Evolutionary conservation across 169 alveolate genomes (phyloP).

Genomic region (Perkinsus olseni): DNA sequence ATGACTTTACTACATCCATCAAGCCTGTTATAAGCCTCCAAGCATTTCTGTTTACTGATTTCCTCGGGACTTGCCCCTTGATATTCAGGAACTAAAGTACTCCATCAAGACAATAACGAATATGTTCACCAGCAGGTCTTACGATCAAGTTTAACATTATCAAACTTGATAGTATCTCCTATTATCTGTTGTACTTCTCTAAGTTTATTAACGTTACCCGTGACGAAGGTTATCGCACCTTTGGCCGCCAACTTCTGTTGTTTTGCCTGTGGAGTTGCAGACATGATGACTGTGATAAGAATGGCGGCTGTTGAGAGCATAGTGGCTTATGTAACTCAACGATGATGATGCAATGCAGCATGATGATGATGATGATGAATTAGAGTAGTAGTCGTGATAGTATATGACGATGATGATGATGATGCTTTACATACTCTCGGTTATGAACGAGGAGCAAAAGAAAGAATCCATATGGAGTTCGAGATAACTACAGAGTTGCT

Average conservation of each 20-base stretch:
- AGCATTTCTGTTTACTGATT: constrained; percentile 55
- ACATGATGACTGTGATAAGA: too few species aligned
- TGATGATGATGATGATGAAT: background rate
- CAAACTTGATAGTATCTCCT: background rate
- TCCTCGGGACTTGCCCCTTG: constrained; percentile 55
- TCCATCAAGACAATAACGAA: background rate
- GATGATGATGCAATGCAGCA: background rate
- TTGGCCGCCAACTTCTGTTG: background rate
- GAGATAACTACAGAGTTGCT: too few species aligned
- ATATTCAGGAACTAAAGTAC: constrained; percentile 44
- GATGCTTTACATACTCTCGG: too few species aligned
- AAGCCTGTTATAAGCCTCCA: constrained; percentile 42
- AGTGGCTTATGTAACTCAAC: background rate
- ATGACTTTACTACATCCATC: constrained; percentile 49
- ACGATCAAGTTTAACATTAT: constrained; percentile 26
- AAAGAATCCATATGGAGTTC: too few species aligned
- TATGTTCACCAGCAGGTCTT: background rate
- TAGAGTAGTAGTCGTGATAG: background rate
- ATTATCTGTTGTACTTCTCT: constrained; percentile 24
- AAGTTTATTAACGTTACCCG: constrained; percentile 27
- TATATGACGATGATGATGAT: background rate
- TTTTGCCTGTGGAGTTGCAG: background rate
- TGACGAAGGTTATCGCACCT: constrained; percentile 24
- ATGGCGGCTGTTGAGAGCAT: background rate
- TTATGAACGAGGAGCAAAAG: background rate